These are phyloP conservation scores for Urtica urens DNA, from an alignment of 306 rosid species.

Conservation along the genomic window DNA sequence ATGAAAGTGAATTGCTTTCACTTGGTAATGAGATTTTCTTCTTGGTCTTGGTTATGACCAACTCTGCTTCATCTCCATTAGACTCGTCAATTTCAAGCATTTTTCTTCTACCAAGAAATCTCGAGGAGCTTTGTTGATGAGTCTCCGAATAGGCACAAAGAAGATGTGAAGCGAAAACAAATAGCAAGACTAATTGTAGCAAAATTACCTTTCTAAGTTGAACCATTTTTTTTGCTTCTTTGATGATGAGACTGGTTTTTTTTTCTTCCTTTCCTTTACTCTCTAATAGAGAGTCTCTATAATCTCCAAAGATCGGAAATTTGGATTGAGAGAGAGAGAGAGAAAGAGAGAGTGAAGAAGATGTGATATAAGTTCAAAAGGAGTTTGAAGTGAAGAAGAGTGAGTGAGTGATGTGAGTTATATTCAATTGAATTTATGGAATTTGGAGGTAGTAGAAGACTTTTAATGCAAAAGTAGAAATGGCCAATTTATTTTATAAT, in stretches of 20 bases:
- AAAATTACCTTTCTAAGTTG: conserved; percentile 36
- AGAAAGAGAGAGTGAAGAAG: conserved; percentile 8
- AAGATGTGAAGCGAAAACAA: conserved; percentile 18
- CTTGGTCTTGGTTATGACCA: conserved; percentile 17
- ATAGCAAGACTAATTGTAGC: conserved; percentile 20
- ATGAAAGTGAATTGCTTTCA: conserved; percentile 15
- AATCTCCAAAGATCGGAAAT: conserved; percentile 15
- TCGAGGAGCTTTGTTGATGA: conserved; percentile 20
- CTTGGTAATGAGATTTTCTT: conserved; percentile 42
- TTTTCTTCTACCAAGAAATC: conserved; percentile 30
- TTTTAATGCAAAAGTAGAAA: conserved; percentile 17
- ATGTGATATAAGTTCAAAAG: not conserved
- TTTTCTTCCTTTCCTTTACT: not conserved
- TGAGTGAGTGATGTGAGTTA: not conserved
- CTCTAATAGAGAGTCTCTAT: too few species aligned
- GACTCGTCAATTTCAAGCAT: conserved; percentile 20
- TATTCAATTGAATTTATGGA: not conserved
- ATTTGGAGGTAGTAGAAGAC: conserved; percentile 18
- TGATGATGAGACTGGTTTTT: conserved; percentile 9
- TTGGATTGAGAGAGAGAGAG: conserved; percentile 11
- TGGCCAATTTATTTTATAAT: conserved; percentile 8
- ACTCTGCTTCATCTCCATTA: not conserved
- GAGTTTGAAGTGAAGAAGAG: not conserved
- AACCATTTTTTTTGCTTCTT: conserved; percentile 68
- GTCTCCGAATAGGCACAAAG: conserved; percentile 27